Conservation (phyloP, 2,329 filamentous ascomycete species). For the Penicillium palitans region DNA sequence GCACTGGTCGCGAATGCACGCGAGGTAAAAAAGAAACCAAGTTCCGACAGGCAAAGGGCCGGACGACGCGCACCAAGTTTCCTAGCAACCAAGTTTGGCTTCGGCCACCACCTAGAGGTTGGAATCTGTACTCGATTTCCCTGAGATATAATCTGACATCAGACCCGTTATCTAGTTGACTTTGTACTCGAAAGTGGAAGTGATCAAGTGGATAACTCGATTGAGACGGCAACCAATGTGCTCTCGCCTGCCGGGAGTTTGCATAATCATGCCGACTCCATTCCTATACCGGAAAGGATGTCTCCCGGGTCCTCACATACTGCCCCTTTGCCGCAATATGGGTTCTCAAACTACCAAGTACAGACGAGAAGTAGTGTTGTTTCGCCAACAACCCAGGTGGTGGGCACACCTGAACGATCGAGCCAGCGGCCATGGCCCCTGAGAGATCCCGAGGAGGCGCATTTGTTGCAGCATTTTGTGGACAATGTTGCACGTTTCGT, state of each 20-base stretch:
- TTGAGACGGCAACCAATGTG: background rate
- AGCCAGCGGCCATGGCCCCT: conserved; percentile 18
- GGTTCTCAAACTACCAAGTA: background rate
- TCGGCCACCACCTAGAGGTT: conserved; percentile 25
- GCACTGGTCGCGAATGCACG: conserved; percentile 18
- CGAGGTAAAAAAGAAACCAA: conserved; percentile 13
- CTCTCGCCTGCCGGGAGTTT: background rate
- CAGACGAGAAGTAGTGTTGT: background rate
- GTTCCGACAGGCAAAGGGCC: conserved; percentile 17
- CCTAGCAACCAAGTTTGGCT: conserved; percentile 26
- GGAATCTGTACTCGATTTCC: background rate
- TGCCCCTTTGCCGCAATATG: background rate
- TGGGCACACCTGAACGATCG: background rate
- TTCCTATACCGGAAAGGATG: background rate
- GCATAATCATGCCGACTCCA: background rate
- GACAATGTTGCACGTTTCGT: conserved; percentile 23
- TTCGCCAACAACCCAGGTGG: background rate
- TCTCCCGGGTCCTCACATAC: conserved; percentile 2
- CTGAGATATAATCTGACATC: conserved; percentile 7
- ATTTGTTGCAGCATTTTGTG: conserved; percentile 23
- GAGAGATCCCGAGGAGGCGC: conserved; percentile 22
- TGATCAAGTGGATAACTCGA: conserved; percentile 12
- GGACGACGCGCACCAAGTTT: conserved; percentile 17
- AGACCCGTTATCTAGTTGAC: conserved; percentile 13
- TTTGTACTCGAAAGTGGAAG: conserved; percentile 25